Conservation (phyloP, 1,139 yeast species). For the Geotrichum histeridarum region DNA sequence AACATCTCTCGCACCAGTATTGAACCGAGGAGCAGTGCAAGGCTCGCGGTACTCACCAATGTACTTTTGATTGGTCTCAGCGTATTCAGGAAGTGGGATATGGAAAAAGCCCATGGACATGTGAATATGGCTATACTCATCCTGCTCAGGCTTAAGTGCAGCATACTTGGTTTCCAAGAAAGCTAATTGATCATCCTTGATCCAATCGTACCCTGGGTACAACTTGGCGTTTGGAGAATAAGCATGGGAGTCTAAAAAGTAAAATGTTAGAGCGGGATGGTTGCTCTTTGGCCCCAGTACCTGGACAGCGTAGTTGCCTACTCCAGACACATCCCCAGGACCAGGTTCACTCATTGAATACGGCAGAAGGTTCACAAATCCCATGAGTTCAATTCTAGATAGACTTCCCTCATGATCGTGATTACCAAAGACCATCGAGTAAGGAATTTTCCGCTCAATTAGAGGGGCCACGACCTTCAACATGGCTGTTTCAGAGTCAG, state of each 20-base stretch:
- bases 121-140: slow-evolving; percentile 43
- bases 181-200: slow-evolving; percentile 65
- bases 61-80: slow-evolving; percentile 41
- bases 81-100: slow-evolving; percentile 83
- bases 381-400: slow-evolving; percentile 56
- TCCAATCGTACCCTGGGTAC: slow-evolving; percentile 79
- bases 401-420: slow-evolving; percentile 80
- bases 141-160: slow-evolving; percentile 34
- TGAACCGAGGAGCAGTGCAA: slow-evolving; percentile 69
- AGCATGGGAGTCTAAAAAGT: slow-evolving; percentile 78
- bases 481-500: slow-evolving; percentile 73
- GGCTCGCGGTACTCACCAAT: slow-evolving; percentile 67
- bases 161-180: slow-evolving; percentile 49
- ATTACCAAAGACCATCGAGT: slow-evolving; percentile 74
- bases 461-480: slow-evolving; percentile 74
- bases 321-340: slow-evolving; percentile 63
- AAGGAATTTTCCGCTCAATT: slow-evolving; percentile 63
- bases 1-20: slow-evolving; percentile 53
- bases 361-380: slow-evolving; percentile 54
- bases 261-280: slow-evolving; percentile 54
- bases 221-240: slow-evolving; percentile 60
- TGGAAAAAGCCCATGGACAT: slow-evolving; percentile 88
- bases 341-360: slow-evolving; percentile 60
- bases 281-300: slow-evolving; percentile 44
- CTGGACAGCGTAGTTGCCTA: slow-evolving; percentile 66